Conservation (phyloP, 441 rosid genomes). For the Gossypium lobatum region DNA sequence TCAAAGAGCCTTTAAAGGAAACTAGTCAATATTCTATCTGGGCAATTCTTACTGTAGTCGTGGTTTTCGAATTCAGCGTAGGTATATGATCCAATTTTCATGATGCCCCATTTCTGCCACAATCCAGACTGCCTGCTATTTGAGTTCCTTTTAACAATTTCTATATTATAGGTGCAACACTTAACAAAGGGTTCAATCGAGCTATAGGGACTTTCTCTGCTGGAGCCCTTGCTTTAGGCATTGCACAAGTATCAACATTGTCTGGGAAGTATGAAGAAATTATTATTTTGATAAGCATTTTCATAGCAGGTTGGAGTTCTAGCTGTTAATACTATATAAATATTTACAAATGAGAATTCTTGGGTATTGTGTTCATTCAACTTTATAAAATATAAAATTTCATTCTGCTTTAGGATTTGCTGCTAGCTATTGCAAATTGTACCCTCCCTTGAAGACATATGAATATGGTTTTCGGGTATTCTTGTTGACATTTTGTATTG, state of each 20-base stretch:
- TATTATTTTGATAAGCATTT: constrained; percentile 54
- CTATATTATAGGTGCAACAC: constrained; percentile 36
- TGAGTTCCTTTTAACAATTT: background rate
- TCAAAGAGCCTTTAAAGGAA: constrained; percentile 46
- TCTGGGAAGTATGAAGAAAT: constrained; percentile 54
- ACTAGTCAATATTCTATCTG: constrained; percentile 73
- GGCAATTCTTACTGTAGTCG: constrained; percentile 88
- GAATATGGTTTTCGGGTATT: constrained; percentile 83
- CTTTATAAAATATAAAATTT: background rate
- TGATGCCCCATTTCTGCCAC: background rate
- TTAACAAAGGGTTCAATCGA: constrained; percentile 79
- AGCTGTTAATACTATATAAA: background rate
- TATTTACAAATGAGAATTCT: background rate
- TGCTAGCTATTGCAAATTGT: constrained; percentile 51
- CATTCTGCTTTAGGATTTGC: constrained; percentile 37
- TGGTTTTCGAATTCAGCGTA: constrained; percentile 83
- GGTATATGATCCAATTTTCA: constrained; percentile 33
- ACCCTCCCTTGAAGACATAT: constrained; percentile 69
- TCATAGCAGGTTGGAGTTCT: constrained; percentile 56
- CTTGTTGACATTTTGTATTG: constrained; percentile 71
- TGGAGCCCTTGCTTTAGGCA: constrained; percentile 74
- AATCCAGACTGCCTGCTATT: background rate
- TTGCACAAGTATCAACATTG: constrained; percentile 54
- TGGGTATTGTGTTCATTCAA: background rate
- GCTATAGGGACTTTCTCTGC: constrained; percentile 83